Evolutionary conservation across 1,284 basidiomycete genomes (phyloP).

Genomic region (Anthracocystis walkeri): DNA sequence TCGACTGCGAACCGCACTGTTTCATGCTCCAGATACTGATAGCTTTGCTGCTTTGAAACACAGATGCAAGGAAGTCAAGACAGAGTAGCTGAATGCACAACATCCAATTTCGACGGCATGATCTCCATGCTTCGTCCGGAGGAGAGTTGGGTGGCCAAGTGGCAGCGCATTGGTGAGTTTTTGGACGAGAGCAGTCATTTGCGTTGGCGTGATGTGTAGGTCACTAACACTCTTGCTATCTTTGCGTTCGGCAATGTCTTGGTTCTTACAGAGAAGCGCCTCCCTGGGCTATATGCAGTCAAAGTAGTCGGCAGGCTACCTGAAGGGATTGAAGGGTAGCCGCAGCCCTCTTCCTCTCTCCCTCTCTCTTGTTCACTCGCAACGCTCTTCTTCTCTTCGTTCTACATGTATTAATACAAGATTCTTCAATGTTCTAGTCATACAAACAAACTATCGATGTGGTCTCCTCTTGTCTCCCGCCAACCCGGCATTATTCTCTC

Average conservation of each 20-base stretch:
- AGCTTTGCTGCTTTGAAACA: background rate
- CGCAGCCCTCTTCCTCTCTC: background rate
- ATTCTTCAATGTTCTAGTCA: conserved; percentile 5
- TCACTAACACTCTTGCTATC: background rate
- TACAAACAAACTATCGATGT: conserved; percentile 19
- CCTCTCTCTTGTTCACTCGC: background rate
- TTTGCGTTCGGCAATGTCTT: background rate
- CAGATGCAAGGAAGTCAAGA: conserved; percentile 91
- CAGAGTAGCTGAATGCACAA: conserved; percentile 87
- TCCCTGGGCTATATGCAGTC: conserved; percentile 67
- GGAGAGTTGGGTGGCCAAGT: conserved; percentile 87
- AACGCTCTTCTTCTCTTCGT: background rate
- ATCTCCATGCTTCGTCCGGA: conserved; percentile 89
- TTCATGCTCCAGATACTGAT: background rate
- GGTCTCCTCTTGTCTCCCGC: background rate
- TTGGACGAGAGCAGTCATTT: too few species aligned
- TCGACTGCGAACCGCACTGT: background rate
- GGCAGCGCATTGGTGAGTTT: conserved; percentile 59
- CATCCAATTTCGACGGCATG: conserved; percentile 92
- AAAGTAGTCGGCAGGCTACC: conserved; percentile 65
- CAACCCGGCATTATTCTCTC: conserved; percentile 1
- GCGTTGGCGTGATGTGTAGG: background rate
- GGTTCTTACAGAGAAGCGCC: conserved; percentile 59
- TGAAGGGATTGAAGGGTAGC: conserved; percentile 45
- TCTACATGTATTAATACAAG: conserved; percentile 31